These are phyloP conservation scores for Kwoniella mangroviensis DNA, from an alignment of 768 basidiomycete genomes.

Conservation along the genomic window DNA sequence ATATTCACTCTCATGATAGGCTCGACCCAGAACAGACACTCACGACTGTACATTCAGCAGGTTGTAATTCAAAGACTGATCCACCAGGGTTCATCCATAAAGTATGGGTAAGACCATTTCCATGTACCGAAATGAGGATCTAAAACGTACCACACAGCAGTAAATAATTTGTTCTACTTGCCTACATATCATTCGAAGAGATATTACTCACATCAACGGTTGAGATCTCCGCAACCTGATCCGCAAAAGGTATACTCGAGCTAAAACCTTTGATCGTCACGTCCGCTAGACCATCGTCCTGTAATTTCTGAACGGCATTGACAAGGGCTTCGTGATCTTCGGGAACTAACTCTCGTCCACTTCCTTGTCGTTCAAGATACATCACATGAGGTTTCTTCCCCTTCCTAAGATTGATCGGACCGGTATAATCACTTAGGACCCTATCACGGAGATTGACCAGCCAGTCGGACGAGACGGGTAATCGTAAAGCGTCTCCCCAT, in stretches of 20 bases:
- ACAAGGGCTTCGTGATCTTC: conserved; percentile 34
- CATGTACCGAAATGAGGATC: conserved; percentile 42
- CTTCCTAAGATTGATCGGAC: conserved; percentile 25
- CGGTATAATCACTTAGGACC: conserved; percentile 33
- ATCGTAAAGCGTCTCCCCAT: conserved; percentile 38
- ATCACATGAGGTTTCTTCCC: conserved; percentile 34
- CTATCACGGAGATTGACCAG: conserved; percentile 33
- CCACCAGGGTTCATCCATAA: conserved; percentile 41
- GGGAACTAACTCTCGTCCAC: conserved; percentile 24
- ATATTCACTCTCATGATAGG: not conserved
- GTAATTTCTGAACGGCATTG: conserved; percentile 23
- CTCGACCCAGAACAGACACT: conserved; percentile 1
- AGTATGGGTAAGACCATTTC: conserved; percentile 43
- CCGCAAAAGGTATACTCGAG: conserved; percentile 26
- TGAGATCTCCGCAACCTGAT: conserved; percentile 35
- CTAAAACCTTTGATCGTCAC: conserved; percentile 37
- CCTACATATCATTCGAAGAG: no score
- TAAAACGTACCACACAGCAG: not conserved
- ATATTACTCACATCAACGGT: conserved; percentile 36
- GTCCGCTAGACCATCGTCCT: conserved; percentile 38
- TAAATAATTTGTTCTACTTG: no score
- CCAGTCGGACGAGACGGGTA: conserved; percentile 38
- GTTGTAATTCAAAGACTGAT: conserved; percentile 34
- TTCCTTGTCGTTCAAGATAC: conserved; percentile 41
- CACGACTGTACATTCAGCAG: conserved; percentile 33